Conservation (phyloP, 2,329 filamentous ascomycete species). For the Pestalotiopsis sp. region DNA sequence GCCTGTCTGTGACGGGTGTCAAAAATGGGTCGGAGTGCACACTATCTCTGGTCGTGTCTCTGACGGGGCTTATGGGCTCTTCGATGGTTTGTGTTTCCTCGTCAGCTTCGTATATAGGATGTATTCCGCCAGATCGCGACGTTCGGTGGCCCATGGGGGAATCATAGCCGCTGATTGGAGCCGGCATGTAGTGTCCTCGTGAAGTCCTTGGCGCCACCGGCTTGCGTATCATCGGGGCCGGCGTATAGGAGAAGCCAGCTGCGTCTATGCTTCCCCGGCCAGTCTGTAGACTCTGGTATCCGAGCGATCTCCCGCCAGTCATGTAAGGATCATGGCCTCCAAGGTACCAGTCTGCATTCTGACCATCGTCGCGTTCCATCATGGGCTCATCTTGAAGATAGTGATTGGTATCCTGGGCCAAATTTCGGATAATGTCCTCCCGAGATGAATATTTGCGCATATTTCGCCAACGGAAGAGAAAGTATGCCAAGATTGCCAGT, state of each 20-base stretch:
- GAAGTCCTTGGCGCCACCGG: conserved; percentile 27
- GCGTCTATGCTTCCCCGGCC: conserved; percentile 24
- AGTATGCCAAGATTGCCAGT: conserved; percentile 43
- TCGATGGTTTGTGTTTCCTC: conserved; percentile 39
- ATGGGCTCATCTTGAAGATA: conserved; percentile 50
- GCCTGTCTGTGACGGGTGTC: conserved; percentile 38
- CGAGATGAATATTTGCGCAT: conserved; percentile 33
- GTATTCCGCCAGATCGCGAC: conserved; percentile 43
- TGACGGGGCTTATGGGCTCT: conserved; percentile 23
- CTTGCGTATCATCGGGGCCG: conserved; percentile 26
- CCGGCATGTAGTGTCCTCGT: conserved; percentile 37
- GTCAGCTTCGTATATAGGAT: conserved; percentile 60
- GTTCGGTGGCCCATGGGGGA: conserved; percentile 20
- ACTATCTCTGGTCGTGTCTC: conserved; percentile 20
- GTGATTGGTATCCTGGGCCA: conserved; percentile 49
- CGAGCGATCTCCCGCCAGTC: conserved; percentile 40
- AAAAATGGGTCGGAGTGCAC: conserved; percentile 49
- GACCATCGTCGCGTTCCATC: conserved; percentile 38
- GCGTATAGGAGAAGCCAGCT: conserved; percentile 25
- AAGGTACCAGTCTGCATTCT: conserved; percentile 43
- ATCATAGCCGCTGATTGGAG: conserved; percentile 28
- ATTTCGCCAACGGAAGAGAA: conserved; percentile 51
- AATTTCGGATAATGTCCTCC: conserved; percentile 47
- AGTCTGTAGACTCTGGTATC: conserved; percentile 51
- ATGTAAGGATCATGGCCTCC: conserved; percentile 44